A percentile compares a stretch with the other conserved stretches of the same genome.
Conservation (phyloP, 2,329 filamentous ascomycete species). For the Colletotrichum melonis region DNA sequence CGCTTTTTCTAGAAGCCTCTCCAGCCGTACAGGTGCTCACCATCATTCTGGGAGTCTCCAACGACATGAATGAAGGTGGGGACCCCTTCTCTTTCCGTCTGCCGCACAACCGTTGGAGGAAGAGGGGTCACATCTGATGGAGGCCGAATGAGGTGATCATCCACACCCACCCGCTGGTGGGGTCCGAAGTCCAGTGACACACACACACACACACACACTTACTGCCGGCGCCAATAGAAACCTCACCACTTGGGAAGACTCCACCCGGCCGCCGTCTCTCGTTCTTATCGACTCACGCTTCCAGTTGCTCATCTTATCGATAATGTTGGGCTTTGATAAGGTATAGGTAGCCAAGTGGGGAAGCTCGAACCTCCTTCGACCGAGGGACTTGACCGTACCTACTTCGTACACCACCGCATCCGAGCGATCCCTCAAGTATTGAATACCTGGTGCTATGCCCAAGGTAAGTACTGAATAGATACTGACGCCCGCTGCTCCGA, state of each 20-base stretch:
- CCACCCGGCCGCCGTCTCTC: not conserved
- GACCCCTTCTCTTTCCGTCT: not conserved
- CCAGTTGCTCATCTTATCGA: not conserved
- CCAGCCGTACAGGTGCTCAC: not conserved
- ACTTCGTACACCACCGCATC: not conserved
- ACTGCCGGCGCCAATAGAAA: not conserved
- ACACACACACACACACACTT: not conserved
- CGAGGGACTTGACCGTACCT: not conserved
- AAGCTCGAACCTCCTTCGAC: not conserved
- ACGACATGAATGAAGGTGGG: not conserved
- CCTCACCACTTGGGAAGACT: not conserved
- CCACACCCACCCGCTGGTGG: not conserved
- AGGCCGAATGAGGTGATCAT: conserved; percentile 8
- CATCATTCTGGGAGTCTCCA: not conserved
- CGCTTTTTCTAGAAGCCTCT: not conserved
- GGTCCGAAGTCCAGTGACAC: not conserved
- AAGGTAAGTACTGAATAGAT: not conserved
- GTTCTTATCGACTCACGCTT: conserved; percentile 12
- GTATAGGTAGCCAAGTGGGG: not conserved
- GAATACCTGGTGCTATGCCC: too few relatives aligned
- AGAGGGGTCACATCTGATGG: conserved; percentile 3
- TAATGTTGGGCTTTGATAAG: not conserved
- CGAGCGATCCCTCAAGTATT: conserved; percentile 14
- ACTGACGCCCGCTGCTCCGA: conserved; percentile 7
- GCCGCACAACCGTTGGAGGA: not conserved